A percentile compares a stretch with the other conserved stretches of the same genome.
Conservation (phyloP, 2,329 filamentous ascomycete species). For the Talaromyces sp. region DNA sequence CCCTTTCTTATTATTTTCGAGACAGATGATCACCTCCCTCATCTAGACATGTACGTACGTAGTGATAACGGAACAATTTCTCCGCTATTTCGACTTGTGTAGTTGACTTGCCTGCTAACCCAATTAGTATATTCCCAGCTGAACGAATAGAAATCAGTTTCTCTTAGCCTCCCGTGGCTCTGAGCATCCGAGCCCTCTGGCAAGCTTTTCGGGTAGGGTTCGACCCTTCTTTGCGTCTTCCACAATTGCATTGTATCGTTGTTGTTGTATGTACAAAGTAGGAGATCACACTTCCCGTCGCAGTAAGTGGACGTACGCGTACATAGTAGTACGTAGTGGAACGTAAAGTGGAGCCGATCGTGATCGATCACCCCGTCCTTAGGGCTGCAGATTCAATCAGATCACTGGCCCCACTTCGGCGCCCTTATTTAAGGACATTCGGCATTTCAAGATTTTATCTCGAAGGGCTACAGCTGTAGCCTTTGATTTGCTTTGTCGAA, state of each 20-base stretch:
- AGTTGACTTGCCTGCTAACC: not conserved
- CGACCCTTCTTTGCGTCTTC: not conserved
- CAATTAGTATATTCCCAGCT: not conserved
- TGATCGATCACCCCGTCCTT: not conserved
- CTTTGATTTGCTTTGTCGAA: too few relatives aligned
- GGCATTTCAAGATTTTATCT: not conserved
- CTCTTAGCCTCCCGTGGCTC: not conserved
- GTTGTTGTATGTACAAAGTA: not conserved
- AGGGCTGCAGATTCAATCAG: not conserved
- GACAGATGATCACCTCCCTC: not conserved
- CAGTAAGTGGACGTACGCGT: not conserved
- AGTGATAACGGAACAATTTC: not conserved
- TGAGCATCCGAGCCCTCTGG: not conserved
- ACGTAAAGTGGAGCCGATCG: not conserved
- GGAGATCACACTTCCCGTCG: not conserved
- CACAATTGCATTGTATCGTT: too few relatives aligned
- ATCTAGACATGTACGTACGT: not conserved
- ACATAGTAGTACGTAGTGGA: not conserved
- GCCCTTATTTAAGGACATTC: not conserved
- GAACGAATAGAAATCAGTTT: not conserved
- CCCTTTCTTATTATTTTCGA: not conserved
- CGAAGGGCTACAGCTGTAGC: too few relatives aligned
- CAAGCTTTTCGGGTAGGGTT: not conserved
- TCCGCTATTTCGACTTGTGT: not conserved
- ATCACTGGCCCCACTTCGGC: not conserved